Conservation (phyloP, 2,329 filamentous ascomycete species). For the Macrophomina pseudophaseolina region DNA sequence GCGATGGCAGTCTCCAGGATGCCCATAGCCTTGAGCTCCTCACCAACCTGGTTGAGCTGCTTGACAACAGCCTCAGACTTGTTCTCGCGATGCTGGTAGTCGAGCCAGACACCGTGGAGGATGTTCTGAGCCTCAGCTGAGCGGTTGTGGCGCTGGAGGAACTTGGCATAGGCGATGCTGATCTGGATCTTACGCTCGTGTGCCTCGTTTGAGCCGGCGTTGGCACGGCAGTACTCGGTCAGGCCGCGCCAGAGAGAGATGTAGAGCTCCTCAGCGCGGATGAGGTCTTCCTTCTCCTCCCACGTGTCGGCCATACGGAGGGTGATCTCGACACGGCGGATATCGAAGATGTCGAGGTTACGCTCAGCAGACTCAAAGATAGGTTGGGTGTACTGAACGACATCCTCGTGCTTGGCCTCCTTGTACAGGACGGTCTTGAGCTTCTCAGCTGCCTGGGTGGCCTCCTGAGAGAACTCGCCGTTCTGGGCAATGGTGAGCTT, state of each 20-base stretch:
- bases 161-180: slow-evolving; percentile 25
- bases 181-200: slow-evolving; percentile 27
- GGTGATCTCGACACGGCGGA: slow-evolving; percentile 26
- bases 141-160: slow-evolving; percentile 23
- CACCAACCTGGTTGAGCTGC: slow-evolving; percentile 27
- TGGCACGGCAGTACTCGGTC: slow-evolving; percentile 24
- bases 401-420: slow-evolving; percentile 25
- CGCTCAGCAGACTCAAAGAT: slow-evolving; percentile 26
- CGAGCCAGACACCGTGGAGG: slow-evolving; percentile 26
- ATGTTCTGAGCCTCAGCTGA: slow-evolving; percentile 26
- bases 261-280: slow-evolving; percentile 34
- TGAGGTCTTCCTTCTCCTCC: slow-evolving; percentile 35
- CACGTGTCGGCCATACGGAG: slow-evolving; percentile 29
- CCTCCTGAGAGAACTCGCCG: slow-evolving; percentile 35
- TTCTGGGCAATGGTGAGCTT: slow-evolving; percentile 31
- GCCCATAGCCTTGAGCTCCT: slow-evolving; percentile 27
- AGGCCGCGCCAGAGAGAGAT: slow-evolving; percentile 29
- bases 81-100: slow-evolving; percentile 28
- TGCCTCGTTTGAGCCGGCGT: slow-evolving; percentile 8
- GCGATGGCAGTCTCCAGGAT: slow-evolving; percentile 26
- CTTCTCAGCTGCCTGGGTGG: slow-evolving; percentile 31
- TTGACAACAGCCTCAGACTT: slow-evolving; percentile 25
- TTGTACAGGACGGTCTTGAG: slow-evolving; percentile 32
- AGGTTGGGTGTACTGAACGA: slow-evolving; percentile 27
- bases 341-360: slow-evolving; percentile 27